These are phyloP conservation scores for Cadophora gregata DNA, from an alignment of 2,329 filamentous ascomycete genomes.

Conservation along the genomic window DNA sequence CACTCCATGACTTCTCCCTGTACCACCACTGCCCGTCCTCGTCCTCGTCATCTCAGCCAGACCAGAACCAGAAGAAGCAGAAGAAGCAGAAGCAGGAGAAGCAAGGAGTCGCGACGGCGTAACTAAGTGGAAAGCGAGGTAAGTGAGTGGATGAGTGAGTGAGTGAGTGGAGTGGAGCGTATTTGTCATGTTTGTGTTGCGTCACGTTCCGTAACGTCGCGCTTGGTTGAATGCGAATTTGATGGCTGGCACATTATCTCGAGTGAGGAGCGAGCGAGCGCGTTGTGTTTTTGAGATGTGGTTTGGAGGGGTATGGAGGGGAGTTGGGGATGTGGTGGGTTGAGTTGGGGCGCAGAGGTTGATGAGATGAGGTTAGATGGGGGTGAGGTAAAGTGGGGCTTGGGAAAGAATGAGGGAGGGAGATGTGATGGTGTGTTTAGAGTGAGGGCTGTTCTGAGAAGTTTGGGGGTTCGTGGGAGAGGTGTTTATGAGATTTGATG, in stretches of 20 bases:
- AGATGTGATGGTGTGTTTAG: not conserved
- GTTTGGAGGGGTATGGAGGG: not conserved
- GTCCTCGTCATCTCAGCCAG: not conserved
- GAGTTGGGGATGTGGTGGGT: not conserved
- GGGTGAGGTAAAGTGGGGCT: not conserved
- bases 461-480: too few relatives aligned
- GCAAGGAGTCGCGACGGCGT: not conserved
- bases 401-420: not conserved
- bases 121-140: too few relatives aligned
- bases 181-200: not conserved
- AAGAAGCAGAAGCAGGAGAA: not conserved
- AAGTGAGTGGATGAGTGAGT: not conserved
- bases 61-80: too few relatives aligned
- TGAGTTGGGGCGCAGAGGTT: slow-evolving; percentile 2
- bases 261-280: not conserved
- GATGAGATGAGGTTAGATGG: not conserved
- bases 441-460: not conserved
- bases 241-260: too few relatives aligned
- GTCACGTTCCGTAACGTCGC: too few relatives aligned
- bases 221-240: too few relatives aligned
- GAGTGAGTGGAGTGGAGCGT: not conserved
- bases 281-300: not conserved
- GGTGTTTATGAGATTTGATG: not conserved
- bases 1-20: slow-evolving; percentile 11
- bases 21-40: not conserved